Base-by-base conservation (phyloP, 331 rosid genomes). In the Malus hybrid region DNA sequence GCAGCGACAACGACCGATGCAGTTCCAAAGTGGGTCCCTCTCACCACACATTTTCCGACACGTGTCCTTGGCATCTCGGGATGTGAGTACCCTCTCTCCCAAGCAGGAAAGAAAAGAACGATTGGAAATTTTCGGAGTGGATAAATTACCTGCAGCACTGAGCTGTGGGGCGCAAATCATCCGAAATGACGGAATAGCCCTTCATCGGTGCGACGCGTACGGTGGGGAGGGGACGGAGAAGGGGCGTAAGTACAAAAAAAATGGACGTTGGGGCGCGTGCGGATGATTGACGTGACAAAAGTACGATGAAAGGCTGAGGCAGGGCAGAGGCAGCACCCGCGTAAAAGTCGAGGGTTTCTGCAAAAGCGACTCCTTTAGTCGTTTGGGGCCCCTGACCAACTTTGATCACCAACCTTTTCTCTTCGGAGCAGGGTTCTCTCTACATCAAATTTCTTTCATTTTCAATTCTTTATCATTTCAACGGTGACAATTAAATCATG, bases 311-410 rank as follows among this genome's bases (percentile, higher is more conserved):
- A 85, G 88, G 78, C 83, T 76, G 88, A 82, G 78, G 72, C 67
- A 64, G 56, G 53, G 53, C 53, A 71, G 29, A 57, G 63, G 14
- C 88, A 86, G 78, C 80, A 73, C 91, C 83, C 93, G 97, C 98
- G 94, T 83, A 93, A 93, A 91, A 91, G 91, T 83, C 97, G 97
- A 93, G 85, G 94, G 83, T 79, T 76, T 86, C 87, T 82, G 80
- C 83, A 30, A 81, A 91, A 86, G 72, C 60, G 32, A 19, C 28
- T 32, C 63, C 75, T 80, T 78, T 79, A 9, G 34, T 42, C n/a
- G 2, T 15, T 16, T 16, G 56, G 68, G 39, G 44, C 44, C 46
- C 29, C 46, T 39, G 46, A 39, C 46, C 46, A 39, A 39, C 46
- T 39, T 10, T 39, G 46, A 0, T 39, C 46, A 39, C 46, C 46